Base-by-base conservation (phyloP, 2,329 filamentous ascomycete species). In the Hymenoscyphus albidus region DNA sequence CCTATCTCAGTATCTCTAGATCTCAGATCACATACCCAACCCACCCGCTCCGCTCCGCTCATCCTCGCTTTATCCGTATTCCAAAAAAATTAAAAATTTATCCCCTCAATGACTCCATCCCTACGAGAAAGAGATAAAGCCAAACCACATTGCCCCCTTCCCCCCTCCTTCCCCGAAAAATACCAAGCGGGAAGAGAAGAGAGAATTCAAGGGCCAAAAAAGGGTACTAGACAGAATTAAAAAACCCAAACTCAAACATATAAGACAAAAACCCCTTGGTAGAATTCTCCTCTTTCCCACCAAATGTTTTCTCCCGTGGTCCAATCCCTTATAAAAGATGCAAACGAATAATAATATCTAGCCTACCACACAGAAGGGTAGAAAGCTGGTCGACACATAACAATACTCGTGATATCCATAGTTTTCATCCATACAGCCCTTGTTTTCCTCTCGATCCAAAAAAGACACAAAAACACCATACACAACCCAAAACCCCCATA, bases 351-450 rank as follows among this genome's bases (percentile, higher is more conserved):
- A 51, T 51, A 51, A 51, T 51, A 51, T 51, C 44, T 51, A 51
- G 44, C 44, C 44, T 22, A 51, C 44, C 44, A 51, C 44, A 27
- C 27, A 27, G 2, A 27, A 27, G 27, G 44, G 44, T 18, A 51
- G 35, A 35, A 35, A 10, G 35, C 35, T 35, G 35, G 35, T 35
- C 35, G 5, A n/a, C 44, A 7, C 44, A 51, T 51, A 51, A 51
- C 44, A 61, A 61, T 61, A 61, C 40, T 61, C 59, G 59, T 54
- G 40, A 61, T 61, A 61, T 61, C 59, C 59, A 44, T 58, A 59
- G 58, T 32, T 61, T 55, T 62, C 58, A 58, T 62, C 59, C 63
- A 64, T 64, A 62, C 59, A 64, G 54, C 32, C 54, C 51, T 13
- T 58, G 39, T 56, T 32, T 35, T 57, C 16, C 9, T n/a, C 35